Base-by-base conservation (phyloP, 2,329 filamentous ascomycete genomes). In the Cordyceps tenuipes region DNA sequence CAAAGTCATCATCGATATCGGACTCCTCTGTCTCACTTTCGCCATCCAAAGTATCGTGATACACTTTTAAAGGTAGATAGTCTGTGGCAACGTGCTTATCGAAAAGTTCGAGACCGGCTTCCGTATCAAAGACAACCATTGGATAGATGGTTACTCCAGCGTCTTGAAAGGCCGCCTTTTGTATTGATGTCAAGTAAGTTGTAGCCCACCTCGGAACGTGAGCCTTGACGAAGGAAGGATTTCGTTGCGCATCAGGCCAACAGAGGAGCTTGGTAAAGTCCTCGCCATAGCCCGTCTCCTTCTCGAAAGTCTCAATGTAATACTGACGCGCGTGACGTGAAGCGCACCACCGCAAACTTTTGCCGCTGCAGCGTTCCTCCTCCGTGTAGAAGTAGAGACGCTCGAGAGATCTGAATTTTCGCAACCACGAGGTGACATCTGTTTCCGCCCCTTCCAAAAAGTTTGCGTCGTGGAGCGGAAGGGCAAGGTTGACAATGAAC, bases 161-260 rank as follows among this genome's bases (percentile, higher is more conserved):
- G 0, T 41, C 51, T 1, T 61, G 57, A 1, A 67, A 34, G 0
- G 41, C 23, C 13, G 57, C 34, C 0, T 64, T 52, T 39, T 47
- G 59, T 15, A 9, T 29, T 10, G 34, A 21, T n/a, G n/a, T 0
- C 8, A 65, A 55, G 13, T 65, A n/a, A 3, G 57, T 44, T 3
- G 61, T 59, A 53, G 3, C 61, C 23, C 26, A 59, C 52, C 26
- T 63, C 6, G 66, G 62, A 2, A 70, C 63, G 3, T 70, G 61
- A 3, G 65, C 62, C 31, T 64, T 63, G 1, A 69, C 70, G 61
- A 70, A 73, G 8, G 69, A 68, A 1, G 62, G 59, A 39, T 73
- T 65, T 0, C 67, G 63, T 4, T 68, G 64, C 0, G 68, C 31
- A 29, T 76, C 67, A 0, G 74, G 74, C 71, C 72, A 75, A 26